Evolutionary conservation across 768 basidiomycete genomes (phyloP).

Genomic region (Rhodotorula kratochvilovae): DNA sequence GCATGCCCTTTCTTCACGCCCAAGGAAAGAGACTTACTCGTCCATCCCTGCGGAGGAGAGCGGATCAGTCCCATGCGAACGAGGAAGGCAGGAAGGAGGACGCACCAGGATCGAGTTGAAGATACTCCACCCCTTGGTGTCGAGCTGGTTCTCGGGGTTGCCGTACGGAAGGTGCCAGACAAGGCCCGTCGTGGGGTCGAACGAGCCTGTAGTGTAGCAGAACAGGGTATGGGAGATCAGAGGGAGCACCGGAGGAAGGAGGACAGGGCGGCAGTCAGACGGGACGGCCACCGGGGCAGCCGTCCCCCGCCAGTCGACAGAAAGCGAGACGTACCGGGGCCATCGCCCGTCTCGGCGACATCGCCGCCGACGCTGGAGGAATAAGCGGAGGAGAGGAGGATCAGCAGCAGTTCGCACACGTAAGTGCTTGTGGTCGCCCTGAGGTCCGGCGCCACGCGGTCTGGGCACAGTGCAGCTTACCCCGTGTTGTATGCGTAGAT

Average conservation of each 20-base stretch:
- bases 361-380: slow-evolving; percentile 64
- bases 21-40: background rate
- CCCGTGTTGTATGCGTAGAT: slow-evolving; percentile 61
- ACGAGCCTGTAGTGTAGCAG: slow-evolving; percentile 48
- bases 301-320: too few relatives aligned
- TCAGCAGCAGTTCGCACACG: too few relatives aligned
- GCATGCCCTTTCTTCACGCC: too few relatives aligned
- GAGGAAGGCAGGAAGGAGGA: background rate
- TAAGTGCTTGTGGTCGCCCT: too few relatives aligned
- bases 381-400: slow-evolving; percentile 9
- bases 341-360: slow-evolving; percentile 55
- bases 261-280: too few relatives aligned
- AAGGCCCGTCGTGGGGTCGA: slow-evolving; percentile 46
- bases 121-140: slow-evolving; percentile 64
- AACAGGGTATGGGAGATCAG: too few relatives aligned
- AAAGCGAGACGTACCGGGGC: slow-evolving; percentile 59
- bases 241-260: too few relatives aligned
- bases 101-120: slow-evolving; percentile 53
- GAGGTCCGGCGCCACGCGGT: too few relatives aligned
- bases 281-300: too few relatives aligned
- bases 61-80: background rate
- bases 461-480: too few relatives aligned
- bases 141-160: slow-evolving; percentile 55
- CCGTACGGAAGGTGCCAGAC: slow-evolving; percentile 43
- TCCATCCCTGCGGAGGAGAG: background rate